A percentile compares a stretch with the other conserved stretches of the same genome.
Evolutionary conservation across 2,329 filamentous ascomycete genomes (phyloP).

Genomic region (Trichoderma brevicompactum): DNA sequence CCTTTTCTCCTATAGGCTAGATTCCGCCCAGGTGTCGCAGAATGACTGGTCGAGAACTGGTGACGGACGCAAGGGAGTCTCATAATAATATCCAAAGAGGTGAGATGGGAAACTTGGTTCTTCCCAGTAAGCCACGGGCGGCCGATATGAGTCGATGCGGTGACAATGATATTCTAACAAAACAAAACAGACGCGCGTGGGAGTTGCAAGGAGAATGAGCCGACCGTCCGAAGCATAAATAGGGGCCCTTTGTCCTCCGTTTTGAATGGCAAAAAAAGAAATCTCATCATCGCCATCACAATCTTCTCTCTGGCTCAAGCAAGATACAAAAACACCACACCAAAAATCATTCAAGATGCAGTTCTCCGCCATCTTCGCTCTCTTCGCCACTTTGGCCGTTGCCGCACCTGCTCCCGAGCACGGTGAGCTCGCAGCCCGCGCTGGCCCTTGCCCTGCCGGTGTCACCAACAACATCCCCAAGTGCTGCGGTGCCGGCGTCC

Average conservation of each 20-base stretch:
- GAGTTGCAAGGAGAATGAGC: neutral
- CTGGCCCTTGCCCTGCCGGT: constrained; percentile 16
- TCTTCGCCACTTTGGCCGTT: constrained; percentile 30
- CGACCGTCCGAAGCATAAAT: constrained; percentile 27
- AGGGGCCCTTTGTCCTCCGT: neutral
- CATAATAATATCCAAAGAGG: constrained; percentile 11
- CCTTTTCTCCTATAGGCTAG: neutral
- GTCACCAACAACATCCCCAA: constrained; percentile 27
- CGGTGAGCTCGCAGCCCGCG: neutral
- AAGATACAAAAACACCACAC: neutral
- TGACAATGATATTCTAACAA: neutral
- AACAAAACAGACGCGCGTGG: neutral
- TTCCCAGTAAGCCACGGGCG: neutral
- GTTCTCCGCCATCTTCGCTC: constrained; percentile 31
- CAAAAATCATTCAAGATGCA: constrained; percentile 32
- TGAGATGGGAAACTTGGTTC: neutral
- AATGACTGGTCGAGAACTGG: neutral
- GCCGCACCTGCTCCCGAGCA: constrained; percentile 28
- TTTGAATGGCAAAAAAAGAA: no score
- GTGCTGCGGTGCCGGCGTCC: constrained; percentile 31
- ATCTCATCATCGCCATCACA: constrained; percentile 1
- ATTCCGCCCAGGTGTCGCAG: neutral
- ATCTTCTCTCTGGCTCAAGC: neutral
- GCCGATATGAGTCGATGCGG: neutral
- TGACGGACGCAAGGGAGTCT: constrained; percentile 13